Percentiles rank a stretch among this genome's conserved stretches.
Conservation (phyloP, 1,284 basidiomycete genomes). For the Ceratobasidium sp. region DNA sequence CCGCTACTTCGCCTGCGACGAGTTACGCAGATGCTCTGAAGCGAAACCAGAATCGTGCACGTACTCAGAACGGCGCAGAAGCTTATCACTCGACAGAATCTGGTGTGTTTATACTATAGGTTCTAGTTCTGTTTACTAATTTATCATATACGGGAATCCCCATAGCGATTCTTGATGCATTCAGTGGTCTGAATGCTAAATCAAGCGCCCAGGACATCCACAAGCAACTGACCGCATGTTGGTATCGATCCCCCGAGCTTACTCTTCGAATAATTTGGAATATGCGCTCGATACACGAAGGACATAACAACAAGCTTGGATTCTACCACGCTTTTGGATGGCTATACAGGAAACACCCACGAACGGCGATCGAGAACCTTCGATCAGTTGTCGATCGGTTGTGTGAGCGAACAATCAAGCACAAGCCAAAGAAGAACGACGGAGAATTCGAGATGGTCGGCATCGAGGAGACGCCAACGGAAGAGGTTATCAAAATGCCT, state of each 20-base stretch:
- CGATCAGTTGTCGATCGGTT: constrained; percentile 64
- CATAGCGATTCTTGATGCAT: constrained; percentile 30
- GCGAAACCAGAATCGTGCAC: constrained; percentile 16
- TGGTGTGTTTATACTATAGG: neutral
- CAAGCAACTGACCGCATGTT: constrained; percentile 61
- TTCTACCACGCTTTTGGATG: constrained; percentile 74
- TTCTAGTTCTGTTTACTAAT: too few species aligned
- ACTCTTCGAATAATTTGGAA: constrained; percentile 74
- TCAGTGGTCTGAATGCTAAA: constrained; percentile 51
- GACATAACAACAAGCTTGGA: constrained; percentile 61
- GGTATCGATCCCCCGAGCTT: constrained; percentile 65
- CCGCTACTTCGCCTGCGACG: neutral
- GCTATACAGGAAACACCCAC: constrained; percentile 72
- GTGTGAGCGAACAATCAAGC: constrained; percentile 56
- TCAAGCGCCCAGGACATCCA: constrained; percentile 53
- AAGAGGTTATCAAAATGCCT: constrained; percentile 53
- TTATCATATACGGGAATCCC: too few species aligned
- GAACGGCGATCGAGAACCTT: constrained; percentile 73
- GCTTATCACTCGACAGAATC: constrained; percentile 29
- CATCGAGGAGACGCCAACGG: constrained; percentile 44
- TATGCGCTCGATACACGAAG: constrained; percentile 71
- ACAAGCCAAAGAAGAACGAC: constrained; percentile 44
- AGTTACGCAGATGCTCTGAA: constrained; percentile 15
- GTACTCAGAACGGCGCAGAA: constrained; percentile 37
- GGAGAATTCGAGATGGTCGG: constrained; percentile 45